A percentile compares a stretch with the other conserved stretches of the same genome.
phyloP scores from a whole-genome alignment of 768 basidiomycete species.

The Ramaria rubella region DNA sequence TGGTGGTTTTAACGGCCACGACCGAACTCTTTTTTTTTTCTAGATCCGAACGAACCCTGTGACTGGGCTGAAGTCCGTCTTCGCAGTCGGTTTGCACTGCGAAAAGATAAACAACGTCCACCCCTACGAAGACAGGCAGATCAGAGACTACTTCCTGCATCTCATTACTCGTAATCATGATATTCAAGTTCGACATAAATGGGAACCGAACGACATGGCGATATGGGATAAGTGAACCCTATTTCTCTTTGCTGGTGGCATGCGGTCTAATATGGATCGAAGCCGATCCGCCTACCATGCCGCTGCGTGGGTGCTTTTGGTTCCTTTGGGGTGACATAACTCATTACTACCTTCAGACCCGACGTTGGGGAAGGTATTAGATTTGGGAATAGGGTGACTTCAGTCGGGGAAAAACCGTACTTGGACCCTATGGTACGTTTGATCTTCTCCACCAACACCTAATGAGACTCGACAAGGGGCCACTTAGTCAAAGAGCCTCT shows the following conservation, averaged over 20 bases:
- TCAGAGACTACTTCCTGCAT: constrained; percentile 1
- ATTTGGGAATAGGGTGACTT: not conserved
- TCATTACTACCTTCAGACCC: not conserved
- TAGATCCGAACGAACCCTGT: constrained; percentile 29
- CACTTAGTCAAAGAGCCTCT: no score
- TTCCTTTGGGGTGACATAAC: not conserved
- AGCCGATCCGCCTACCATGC: constrained; percentile 4
- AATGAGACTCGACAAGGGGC: no score
- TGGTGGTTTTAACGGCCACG: no score
- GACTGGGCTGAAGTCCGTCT: constrained; percentile 15
- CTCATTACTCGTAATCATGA: constrained; percentile 6
- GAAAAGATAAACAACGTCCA: constrained; percentile 13
- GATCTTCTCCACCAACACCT: no score
- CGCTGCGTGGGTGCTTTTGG: not conserved
- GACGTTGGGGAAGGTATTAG: not conserved
- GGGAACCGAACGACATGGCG: constrained; percentile 17
- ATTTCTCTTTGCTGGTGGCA: constrained; percentile 5
- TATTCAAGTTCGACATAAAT: constrained; percentile 15
- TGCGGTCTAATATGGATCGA: not conserved
- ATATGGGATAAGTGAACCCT: constrained; percentile 17
- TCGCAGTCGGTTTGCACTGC: constrained; percentile 10
- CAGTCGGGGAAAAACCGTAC: constrained; percentile 7
- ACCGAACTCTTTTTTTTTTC: no score
- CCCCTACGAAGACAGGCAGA: not conserved
- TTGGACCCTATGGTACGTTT: not conserved